phyloP scores from a whole-genome alignment of 1,284 basidiomycete genomes.

The Melanopsichium pennsylvanicum region DNA sequence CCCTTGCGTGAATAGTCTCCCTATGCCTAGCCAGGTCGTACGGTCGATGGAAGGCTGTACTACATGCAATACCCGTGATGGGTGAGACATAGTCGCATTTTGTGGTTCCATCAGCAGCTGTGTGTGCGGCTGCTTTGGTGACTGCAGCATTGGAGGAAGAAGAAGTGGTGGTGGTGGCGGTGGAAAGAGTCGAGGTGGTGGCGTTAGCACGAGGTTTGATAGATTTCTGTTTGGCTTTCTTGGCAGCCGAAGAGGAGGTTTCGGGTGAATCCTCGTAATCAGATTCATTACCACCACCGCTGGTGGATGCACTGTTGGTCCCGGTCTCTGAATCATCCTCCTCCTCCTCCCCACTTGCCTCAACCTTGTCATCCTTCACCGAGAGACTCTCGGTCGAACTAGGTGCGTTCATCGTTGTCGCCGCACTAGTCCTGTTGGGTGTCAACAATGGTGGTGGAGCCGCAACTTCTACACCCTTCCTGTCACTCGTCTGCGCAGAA shows the following conservation, averaged over 20 bases:
- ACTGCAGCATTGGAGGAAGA: not conserved
- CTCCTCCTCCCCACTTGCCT: conserved; percentile 33
- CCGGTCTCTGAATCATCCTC: conserved; percentile 41
- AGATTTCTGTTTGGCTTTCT: conserved; percentile 5
- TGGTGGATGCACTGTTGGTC: conserved; percentile 14
- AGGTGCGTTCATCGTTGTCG: not conserved
- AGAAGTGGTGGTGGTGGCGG: not conserved
- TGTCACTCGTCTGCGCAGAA: conserved; percentile 45
- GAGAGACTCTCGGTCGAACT: not conserved
- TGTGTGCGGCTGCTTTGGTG: conserved; percentile 7
- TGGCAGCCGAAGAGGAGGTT: not conserved
- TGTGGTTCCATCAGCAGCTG: conserved; percentile 33
- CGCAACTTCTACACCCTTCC: conserved; percentile 10
- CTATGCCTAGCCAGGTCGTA: conserved; percentile 64
- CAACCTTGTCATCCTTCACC: conserved; percentile 18
- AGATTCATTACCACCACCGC: conserved; percentile 28
- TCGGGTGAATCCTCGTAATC: conserved; percentile 39
- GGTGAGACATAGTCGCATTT: conserved; percentile 64
- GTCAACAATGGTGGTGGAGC: conserved; percentile 27
- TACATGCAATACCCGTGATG: conserved; percentile 50
- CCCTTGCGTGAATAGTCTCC: conserved; percentile 63
- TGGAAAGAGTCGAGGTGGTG: not conserved
- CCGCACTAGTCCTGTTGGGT: no score
- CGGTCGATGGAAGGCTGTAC: conserved; percentile 63
- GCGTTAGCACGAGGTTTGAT: not conserved